Evolutionary conservation across 2,329 filamentous ascomycete genomes (phyloP).

Genomic region (Pseudocercospora fijiensis): DNA sequence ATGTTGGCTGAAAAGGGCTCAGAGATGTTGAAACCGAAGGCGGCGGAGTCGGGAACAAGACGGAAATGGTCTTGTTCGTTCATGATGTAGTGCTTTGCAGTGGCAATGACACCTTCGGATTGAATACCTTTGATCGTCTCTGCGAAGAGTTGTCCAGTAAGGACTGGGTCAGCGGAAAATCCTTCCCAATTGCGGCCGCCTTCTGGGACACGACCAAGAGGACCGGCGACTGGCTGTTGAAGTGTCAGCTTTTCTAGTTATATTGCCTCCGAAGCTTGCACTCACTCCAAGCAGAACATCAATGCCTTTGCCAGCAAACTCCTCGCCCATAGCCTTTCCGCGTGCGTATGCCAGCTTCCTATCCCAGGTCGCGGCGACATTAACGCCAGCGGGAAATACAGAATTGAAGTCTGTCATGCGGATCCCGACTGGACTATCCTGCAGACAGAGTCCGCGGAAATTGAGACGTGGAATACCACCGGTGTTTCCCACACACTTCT

Average conservation of each 20-base stretch:
- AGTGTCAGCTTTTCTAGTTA: not conserved
- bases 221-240: slow-evolving; percentile 58
- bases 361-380: slow-evolving; percentile 49
- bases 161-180: slow-evolving; percentile 66
- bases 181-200: slow-evolving; percentile 48
- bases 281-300: slow-evolving; percentile 63
- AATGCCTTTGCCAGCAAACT: slow-evolving; percentile 45
- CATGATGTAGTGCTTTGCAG: slow-evolving; percentile 53
- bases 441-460: slow-evolving; percentile 45
- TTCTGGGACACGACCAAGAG: slow-evolving; percentile 41
- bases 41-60: slow-evolving; percentile 36
- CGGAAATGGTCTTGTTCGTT: slow-evolving; percentile 56
- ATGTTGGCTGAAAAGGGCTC: slow-evolving; percentile 66
- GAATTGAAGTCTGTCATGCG: slow-evolving; percentile 44
- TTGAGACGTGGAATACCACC: slow-evolving; percentile 39
- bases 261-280: not conserved
- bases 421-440: slow-evolving; percentile 45
- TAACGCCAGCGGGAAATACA: slow-evolving; percentile 45
- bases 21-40: slow-evolving; percentile 44
- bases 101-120: slow-evolving; percentile 47
- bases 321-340: slow-evolving; percentile 36
- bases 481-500: slow-evolving; percentile 41
- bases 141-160: slow-evolving; percentile 46
- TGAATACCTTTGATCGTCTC: slow-evolving; percentile 34
- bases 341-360: slow-evolving; percentile 37